Percentiles rank a stretch among this genome's conserved stretches.
Evolutionary conservation across 2,329 filamentous ascomycete species (phyloP).

Genomic region (Alternaria ventricosa): DNA sequence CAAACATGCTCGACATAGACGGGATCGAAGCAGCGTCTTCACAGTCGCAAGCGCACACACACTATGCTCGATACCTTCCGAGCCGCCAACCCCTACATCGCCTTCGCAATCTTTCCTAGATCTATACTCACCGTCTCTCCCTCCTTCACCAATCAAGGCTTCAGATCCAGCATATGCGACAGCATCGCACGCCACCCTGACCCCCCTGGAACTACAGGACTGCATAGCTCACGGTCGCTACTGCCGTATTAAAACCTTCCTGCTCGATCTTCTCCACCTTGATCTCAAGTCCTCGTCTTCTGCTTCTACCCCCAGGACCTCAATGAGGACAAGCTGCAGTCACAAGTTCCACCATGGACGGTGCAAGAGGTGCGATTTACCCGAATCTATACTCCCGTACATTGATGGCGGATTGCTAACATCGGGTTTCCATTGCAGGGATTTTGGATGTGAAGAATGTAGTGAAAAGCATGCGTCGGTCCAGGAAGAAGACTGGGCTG

Average conservation of each 20-base stretch:
- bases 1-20: not conserved
- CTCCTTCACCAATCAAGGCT: not conserved
- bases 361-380: conserved; percentile 1
- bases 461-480: not conserved
- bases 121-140: not conserved
- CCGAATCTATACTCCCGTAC: not conserved
- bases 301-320: not conserved
- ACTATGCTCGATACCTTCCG: not conserved
- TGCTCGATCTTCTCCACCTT: not conserved
- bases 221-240: conserved; percentile 1
- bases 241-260: not conserved
- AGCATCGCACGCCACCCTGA: not conserved
- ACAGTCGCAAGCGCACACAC: not conserved
- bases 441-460: not conserved
- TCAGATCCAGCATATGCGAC: not conserved
- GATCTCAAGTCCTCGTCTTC: not conserved
- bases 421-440: not conserved
- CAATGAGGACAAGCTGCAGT: not conserved
- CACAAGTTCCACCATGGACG: not conserved
- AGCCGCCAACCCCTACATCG: not conserved
- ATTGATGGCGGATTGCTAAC: not conserved
- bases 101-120: not conserved
- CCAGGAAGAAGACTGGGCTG: not conserved
- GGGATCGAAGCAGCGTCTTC: not conserved
- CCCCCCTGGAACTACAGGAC: not conserved